Conservation (phyloP, 305 asterid species). For the Solanum hybrid region DNA sequence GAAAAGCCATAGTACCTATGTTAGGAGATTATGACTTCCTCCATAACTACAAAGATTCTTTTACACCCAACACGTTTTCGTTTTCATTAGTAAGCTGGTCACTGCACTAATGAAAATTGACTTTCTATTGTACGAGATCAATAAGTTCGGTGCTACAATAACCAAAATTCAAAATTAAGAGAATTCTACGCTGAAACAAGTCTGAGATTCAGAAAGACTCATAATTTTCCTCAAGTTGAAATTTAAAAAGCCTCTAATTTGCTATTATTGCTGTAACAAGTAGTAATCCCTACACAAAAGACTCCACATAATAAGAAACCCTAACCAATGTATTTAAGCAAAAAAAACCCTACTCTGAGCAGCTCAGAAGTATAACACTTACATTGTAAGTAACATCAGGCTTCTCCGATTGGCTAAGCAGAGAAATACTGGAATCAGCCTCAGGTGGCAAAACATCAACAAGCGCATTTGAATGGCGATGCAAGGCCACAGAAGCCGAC, state of each 20-base stretch:
- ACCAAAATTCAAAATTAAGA: background rate
- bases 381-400: conserved; percentile 76
- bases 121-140: background rate
- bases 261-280: background rate
- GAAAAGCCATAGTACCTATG: background rate
- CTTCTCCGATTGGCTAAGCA: conserved; percentile 81
- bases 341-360: background rate
- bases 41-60: background rate
- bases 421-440: conserved; percentile 85
- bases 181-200: background rate
- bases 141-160: background rate
- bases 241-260: background rate
- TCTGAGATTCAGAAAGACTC: background rate
- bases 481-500: conserved; percentile 76
- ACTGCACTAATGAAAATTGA: background rate
- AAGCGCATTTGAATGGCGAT: conserved; percentile 77
- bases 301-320: background rate
- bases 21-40: background rate
- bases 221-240: too few relatives aligned
- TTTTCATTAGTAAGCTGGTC: background rate
- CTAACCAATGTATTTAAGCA: background rate
- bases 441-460: conserved; percentile 90
- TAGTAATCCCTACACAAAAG: background rate
- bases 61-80: background rate
- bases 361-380: conserved; percentile 7